Evolutionary conservation across 345 rosid species (phyloP).

Genomic region (Gossypium bickii): DNA sequence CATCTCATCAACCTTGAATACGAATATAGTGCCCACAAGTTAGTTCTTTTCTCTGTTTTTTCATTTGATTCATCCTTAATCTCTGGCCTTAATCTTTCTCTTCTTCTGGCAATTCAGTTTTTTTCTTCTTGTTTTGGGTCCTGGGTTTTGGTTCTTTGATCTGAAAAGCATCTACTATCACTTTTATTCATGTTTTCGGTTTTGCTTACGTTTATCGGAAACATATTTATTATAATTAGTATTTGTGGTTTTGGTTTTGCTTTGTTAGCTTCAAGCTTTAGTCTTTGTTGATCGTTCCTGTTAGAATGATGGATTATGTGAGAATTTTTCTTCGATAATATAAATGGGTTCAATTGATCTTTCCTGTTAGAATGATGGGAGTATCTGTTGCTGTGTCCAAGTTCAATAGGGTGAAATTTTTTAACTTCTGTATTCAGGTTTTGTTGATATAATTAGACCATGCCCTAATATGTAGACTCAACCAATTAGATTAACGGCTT

Average conservation of each 20-base stretch:
- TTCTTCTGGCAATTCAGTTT: background rate
- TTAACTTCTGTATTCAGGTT: background rate
- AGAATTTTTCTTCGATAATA: background rate
- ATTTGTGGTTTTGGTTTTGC: background rate
- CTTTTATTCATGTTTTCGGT: background rate
- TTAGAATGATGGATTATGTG: background rate
- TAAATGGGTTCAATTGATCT: background rate
- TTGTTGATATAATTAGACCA: background rate
- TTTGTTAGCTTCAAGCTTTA: background rate
- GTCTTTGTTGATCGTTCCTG: background rate
- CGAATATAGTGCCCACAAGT: slow-evolving; percentile 94
- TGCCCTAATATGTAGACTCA: background rate
- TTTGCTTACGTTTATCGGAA: background rate
- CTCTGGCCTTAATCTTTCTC: background rate
- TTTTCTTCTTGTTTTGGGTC: slow-evolving; percentile 3
- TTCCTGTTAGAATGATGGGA: no score
- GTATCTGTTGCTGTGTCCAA: no score
- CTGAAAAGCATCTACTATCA: background rate
- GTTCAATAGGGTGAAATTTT: background rate
- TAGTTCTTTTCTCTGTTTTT: slow-evolving; percentile 13
- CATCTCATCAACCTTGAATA: slow-evolving; percentile 65
- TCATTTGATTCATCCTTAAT: background rate
- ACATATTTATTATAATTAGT: background rate
- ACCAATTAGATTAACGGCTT: background rate
- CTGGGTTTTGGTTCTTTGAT: slow-evolving; percentile 17